A percentile compares a stretch with the other conserved stretches of the same genome.
These are phyloP conservation scores for Aspergillus transmontanensis DNA, from an alignment of 2,329 filamentous ascomycete genomes.

Conservation along the genomic window DNA sequence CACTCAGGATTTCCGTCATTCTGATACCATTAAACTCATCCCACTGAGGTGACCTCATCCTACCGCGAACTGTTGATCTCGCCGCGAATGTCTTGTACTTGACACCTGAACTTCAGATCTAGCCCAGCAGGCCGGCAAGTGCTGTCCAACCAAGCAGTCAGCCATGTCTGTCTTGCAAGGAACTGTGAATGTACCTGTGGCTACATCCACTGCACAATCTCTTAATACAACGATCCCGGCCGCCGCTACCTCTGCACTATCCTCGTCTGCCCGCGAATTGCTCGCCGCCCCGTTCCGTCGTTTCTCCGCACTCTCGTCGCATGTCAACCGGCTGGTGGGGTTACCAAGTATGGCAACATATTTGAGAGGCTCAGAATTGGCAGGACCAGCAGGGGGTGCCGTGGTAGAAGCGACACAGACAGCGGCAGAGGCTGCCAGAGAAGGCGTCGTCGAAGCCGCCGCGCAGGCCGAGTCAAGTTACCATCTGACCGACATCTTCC, in stretches of 20 bases:
- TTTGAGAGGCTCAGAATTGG: constrained; percentile 26
- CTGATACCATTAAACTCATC: neutral
- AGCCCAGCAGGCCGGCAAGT: neutral
- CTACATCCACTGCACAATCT: constrained; percentile 21
- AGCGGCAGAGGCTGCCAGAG: constrained; percentile 36
- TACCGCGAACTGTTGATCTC: neutral
- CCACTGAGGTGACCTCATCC: no score
- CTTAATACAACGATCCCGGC: constrained; percentile 25
- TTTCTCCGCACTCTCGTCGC: constrained; percentile 38
- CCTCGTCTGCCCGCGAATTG: constrained; percentile 34
- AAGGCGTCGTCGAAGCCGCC: constrained; percentile 36
- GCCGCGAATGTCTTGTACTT: neutral
- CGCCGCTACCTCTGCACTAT: constrained; percentile 23
- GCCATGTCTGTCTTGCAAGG: constrained; percentile 29
- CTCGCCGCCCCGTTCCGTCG: constrained; percentile 40
- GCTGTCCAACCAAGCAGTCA: neutral
- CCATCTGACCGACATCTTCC: constrained; percentile 48
- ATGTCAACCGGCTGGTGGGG: constrained; percentile 32
- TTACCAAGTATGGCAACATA: constrained; percentile 29
- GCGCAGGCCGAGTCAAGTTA: constrained; percentile 35
- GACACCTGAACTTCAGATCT: neutral
- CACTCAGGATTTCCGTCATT: neutral
- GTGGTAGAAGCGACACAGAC: constrained; percentile 43
- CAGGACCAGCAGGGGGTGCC: constrained; percentile 39
- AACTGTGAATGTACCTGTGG: constrained; percentile 22